These are phyloP conservation scores for Entomortierella lignicola DNA, from an alignment of 192 early-diverging fungal species.

Conservation along the genomic window DNA sequence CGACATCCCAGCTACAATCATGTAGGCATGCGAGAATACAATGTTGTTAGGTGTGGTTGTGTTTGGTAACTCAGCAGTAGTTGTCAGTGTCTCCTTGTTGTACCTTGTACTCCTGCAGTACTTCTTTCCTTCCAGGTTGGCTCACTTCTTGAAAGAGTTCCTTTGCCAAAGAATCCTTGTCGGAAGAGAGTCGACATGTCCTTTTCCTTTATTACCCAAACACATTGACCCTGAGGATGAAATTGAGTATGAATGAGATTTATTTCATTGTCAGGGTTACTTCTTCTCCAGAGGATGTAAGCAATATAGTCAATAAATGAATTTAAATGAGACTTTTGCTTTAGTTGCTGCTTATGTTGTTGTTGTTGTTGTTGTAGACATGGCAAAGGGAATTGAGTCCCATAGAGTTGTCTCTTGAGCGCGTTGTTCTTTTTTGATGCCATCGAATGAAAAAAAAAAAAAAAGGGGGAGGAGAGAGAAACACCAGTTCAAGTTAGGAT, in stretches of 20 bases:
- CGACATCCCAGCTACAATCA: slow-evolving; percentile 11
- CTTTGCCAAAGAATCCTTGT: slow-evolving; percentile 81
- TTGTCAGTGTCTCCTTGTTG: background rate
- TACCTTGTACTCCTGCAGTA: slow-evolving; percentile 28
- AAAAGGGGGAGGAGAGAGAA: background rate
- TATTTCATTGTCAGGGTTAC: background rate
- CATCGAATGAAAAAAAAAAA: background rate
- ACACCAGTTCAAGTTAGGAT: no score
- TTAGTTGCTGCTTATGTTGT: slow-evolving; percentile 1
- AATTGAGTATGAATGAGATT: slow-evolving; percentile 27
- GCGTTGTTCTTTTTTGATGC: slow-evolving; percentile 17
- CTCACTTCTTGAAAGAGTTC: slow-evolving; percentile 80
- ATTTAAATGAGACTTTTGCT: slow-evolving; percentile 5
- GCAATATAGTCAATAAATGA: background rate
- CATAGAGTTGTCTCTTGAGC: slow-evolving; percentile 21
- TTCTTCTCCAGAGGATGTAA: background rate
- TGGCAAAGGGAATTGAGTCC: slow-evolving; percentile 23
- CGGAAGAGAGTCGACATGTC: slow-evolving; percentile 64
- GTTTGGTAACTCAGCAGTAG: background rate
- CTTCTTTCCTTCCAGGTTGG: slow-evolving; percentile 74
- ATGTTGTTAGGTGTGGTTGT: no score
- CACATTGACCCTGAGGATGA: slow-evolving; percentile 18
- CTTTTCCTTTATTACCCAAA: slow-evolving; percentile 37
- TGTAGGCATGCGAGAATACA: no score
- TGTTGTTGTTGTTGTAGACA: slow-evolving; percentile 10